phyloP scores from a whole-genome alignment of 768 basidiomycete species.

The Naganishia kalamii region DNA sequence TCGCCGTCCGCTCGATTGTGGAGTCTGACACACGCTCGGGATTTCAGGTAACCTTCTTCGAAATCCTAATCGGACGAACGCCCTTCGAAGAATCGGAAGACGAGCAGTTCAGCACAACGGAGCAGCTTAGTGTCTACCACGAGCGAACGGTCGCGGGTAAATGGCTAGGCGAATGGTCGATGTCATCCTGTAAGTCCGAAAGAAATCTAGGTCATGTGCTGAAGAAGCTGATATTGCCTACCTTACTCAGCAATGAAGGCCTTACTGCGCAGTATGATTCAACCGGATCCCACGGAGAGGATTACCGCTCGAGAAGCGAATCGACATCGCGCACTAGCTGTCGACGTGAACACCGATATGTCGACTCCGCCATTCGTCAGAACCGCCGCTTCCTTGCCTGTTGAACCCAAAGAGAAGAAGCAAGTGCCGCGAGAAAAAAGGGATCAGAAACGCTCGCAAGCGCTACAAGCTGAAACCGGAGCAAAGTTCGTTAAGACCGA shows the following conservation, averaged over 20 bases:
- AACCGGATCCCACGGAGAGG: slow-evolving; percentile 33
- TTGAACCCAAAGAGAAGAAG: slow-evolving; percentile 24
- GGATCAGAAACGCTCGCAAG: slow-evolving; percentile 5
- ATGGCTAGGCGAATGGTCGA: slow-evolving; percentile 77
- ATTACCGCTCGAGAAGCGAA: slow-evolving; percentile 38
- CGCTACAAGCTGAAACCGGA: slow-evolving; percentile 6
- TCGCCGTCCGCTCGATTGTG: background rate
- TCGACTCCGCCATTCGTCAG: slow-evolving; percentile 45
- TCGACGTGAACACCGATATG: slow-evolving; percentile 31
- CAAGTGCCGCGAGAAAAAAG: slow-evolving; percentile 1
- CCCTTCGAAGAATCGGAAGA: slow-evolving; percentile 66
- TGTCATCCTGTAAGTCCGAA: slow-evolving; percentile 53
- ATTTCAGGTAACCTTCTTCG: slow-evolving; percentile 73
- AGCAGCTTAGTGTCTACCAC: slow-evolving; percentile 82
- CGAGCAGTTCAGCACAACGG: slow-evolving; percentile 69
- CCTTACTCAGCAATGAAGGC: slow-evolving; percentile 31
- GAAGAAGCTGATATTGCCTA: background rate
- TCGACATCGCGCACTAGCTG: slow-evolving; percentile 38
- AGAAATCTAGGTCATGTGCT: background rate
- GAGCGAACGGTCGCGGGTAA: slow-evolving; percentile 66
- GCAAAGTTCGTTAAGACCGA: background rate
- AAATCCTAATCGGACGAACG: slow-evolving; percentile 84
- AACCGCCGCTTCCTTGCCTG: slow-evolving; percentile 29
- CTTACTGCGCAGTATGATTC: slow-evolving; percentile 37
- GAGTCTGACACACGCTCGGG: slow-evolving; percentile 64